Evolutionary conservation across 2,329 filamentous ascomycete genomes (phyloP), one percentile per base, ranked within the genome.

Genomic region (Xylariaceae sp.): DNA sequence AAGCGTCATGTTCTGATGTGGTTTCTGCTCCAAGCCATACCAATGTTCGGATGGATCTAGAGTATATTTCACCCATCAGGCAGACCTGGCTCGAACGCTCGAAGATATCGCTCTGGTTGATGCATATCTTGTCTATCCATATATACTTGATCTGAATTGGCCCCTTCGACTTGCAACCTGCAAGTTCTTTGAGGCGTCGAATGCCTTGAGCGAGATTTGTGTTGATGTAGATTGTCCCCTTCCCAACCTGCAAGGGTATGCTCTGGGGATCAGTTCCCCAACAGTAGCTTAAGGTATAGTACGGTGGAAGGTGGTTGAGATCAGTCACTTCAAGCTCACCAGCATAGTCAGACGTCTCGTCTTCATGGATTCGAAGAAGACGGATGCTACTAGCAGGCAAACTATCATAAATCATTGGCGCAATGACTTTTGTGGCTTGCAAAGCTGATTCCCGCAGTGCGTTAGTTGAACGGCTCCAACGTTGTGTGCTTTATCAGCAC

Each of bases 71-170:
- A 8, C 25, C 20, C 38, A 46, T 46, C 12, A 42, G 19, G 3
- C 37, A 21, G n/a, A 46, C 44, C 17, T 46, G 44, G 6, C 19
- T 20, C 3, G 37, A 40, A 4, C 38, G 44, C 23, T 46, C 44
- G 22, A n/a, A 4, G 21, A 37, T 8, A 32, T 46, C 37, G 11
- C 22, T 6, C 23, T 46, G 44, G 34, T 46, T 44, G 33, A 46
- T 46, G 20, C 44, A 46, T 10, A 46, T 37, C 32, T 42, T 35
- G 23, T 46, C 44, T 17, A 46, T 37, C 44, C 44, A 46, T 8
- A 46, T 27, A 19, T 29, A 44, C 22, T 44, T 25, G 14, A 33
- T 17, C 3, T 16, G 34, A 14, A 5, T 19, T 19, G 27, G 20
- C 22, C 33, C n/a, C 2, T 2, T 10, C 3, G 14, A 19, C 2